Conservation (phyloP, 805 yeast genomes). For the Candida vaughaniae region DNA sequence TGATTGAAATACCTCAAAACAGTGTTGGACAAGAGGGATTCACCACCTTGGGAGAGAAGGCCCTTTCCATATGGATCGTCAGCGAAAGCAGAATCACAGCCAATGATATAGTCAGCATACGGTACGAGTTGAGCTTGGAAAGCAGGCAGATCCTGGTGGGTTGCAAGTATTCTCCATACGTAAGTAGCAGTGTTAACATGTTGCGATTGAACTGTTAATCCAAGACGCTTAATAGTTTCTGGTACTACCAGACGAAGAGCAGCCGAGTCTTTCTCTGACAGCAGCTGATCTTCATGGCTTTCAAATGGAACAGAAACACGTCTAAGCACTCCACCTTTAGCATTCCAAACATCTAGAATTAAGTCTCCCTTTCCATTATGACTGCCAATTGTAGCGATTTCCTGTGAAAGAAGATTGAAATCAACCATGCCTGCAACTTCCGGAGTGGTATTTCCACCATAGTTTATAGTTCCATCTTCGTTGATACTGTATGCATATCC, state of each 20-base stretch:
- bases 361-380: constrained; percentile 28
- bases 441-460: constrained; percentile 31
- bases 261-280: background rate
- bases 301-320: constrained; percentile 27
- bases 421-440: constrained; percentile 39
- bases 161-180: constrained; percentile 82
- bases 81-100: constrained; percentile 54
- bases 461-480: constrained; percentile 41
- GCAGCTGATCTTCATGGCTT: background rate
- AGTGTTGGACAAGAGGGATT: constrained; percentile 68
- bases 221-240: constrained; percentile 50
- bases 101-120: constrained; percentile 84
- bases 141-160: constrained; percentile 78
- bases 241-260: constrained; percentile 16
- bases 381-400: constrained; percentile 32
- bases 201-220: constrained; percentile 73
- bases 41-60: constrained; percentile 82
- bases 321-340: constrained; percentile 70
- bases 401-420: constrained; percentile 42
- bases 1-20: constrained; percentile 57
- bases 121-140: constrained; percentile 79
- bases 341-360: constrained; percentile 73
- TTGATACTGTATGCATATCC: constrained; percentile 30
- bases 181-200: constrained; percentile 73
- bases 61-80: constrained; percentile 62